These are phyloP conservation scores for Corchorus capsularis DNA, from an alignment of 345 rosid genomes.

Conservation along the genomic window DNA sequence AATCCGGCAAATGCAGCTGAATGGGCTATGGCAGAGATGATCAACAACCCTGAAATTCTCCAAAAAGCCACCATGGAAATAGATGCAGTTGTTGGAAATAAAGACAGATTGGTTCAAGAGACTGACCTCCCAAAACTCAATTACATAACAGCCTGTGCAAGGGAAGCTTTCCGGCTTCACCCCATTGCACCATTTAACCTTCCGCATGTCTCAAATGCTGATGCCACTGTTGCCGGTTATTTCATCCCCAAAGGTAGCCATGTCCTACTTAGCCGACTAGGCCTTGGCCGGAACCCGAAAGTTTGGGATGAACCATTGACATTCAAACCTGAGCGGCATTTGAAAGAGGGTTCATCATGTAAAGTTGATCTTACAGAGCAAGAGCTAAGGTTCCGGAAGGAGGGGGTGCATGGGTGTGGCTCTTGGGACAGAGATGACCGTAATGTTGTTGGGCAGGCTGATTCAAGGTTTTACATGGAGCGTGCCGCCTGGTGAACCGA, in stretches of 20 bases:
- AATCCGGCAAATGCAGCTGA: neutral
- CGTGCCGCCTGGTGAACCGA: neutral
- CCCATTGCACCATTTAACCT: slow-evolving; percentile 3
- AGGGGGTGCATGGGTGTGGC: neutral
- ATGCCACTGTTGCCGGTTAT: neutral
- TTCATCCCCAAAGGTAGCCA: slow-evolving; percentile 15
- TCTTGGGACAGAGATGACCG: neutral
- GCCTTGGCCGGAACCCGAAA: slow-evolving; percentile 10
- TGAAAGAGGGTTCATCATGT: neutral
- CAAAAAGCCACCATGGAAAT: neutral
- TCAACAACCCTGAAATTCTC: slow-evolving; percentile 2
- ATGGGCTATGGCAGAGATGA: slow-evolving; percentile 10
- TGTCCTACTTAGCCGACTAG: neutral
- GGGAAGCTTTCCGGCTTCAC: neutral
- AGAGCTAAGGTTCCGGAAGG: neutral
- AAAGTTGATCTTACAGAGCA: neutral
- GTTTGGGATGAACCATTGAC: slow-evolving; percentile 6
- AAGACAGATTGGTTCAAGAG: neutral
- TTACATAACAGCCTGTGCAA: neutral
- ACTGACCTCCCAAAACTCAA: neutral
- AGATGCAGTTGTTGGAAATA: neutral
- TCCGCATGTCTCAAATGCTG: neutral
- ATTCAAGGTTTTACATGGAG: slow-evolving; percentile 11
- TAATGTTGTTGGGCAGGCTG: neutral
- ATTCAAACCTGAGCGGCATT: slow-evolving; percentile 6